These are phyloP conservation scores for Creolimax fragrantissima DNA, from an alignment of 78 protist genomes.

Conservation along the genomic window DNA sequence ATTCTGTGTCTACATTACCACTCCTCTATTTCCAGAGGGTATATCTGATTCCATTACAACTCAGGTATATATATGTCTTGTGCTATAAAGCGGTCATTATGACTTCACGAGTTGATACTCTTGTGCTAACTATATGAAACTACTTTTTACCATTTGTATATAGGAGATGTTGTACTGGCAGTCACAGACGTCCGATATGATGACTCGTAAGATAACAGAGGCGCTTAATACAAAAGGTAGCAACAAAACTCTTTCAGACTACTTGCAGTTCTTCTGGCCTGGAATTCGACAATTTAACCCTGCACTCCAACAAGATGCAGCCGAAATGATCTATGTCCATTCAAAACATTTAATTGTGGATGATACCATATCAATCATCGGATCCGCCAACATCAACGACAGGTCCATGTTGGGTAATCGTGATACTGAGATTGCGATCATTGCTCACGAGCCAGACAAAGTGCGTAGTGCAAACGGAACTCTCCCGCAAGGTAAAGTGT, in stretches of 20 bases:
- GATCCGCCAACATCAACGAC: conserved; percentile 57
- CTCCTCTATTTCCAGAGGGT: conserved; percentile 34
- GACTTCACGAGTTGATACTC: too few species aligned
- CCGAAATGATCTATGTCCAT: conserved; percentile 47
- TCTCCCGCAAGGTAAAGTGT: not conserved
- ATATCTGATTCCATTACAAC: not conserved
- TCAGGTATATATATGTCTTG: not conserved
- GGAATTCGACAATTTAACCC: conserved; percentile 12
- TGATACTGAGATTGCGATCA: conserved; percentile 15
- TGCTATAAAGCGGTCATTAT: too few species aligned
- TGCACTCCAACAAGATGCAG: not conserved
- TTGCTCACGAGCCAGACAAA: not conserved
- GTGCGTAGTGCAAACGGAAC: not conserved
- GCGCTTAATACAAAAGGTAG: not conserved
- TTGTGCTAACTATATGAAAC: too few species aligned
- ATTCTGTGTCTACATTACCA: conserved; percentile 19
- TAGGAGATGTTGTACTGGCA: conserved; percentile 34
- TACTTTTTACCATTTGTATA: too few species aligned
- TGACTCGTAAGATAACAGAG: not conserved
- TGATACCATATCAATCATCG: conserved; percentile 28
- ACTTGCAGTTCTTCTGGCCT: not conserved
- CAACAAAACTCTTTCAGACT: not conserved
- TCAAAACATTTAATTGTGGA: conserved; percentile 34
- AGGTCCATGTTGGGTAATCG: conserved; percentile 29
- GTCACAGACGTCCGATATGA: conserved; percentile 10